Percentiles rank a stretch among this genome's conserved stretches.
Conservation (phyloP, 495 filamentous ascomycete species). For the Pyrenula massariospora region DNA sequence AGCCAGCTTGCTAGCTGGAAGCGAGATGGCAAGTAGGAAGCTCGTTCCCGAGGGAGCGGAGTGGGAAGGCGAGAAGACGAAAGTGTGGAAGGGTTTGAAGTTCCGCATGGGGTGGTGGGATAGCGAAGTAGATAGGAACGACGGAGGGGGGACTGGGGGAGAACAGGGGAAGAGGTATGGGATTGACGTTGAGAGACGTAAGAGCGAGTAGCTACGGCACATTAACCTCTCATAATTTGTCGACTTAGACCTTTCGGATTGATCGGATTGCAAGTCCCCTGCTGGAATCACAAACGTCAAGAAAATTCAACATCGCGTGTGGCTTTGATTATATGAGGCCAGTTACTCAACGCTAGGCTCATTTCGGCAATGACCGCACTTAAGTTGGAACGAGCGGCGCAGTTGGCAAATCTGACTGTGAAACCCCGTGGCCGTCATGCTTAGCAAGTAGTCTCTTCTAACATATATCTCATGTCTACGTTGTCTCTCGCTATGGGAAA, state of each 20-base stretch:
- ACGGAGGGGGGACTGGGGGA: no score
- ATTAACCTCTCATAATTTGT: background rate
- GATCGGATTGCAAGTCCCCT: background rate
- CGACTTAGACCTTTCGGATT: background rate
- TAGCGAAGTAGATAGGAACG: background rate
- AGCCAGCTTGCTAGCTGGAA: slow-evolving; percentile 2
- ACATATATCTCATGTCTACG: background rate
- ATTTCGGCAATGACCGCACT: background rate
- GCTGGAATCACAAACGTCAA: background rate
- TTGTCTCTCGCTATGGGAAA: background rate
- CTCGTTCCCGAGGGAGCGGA: slow-evolving; percentile 1
- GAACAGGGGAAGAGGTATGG: background rate
- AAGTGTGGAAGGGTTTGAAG: background rate
- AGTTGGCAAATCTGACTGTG: background rate
- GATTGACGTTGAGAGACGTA: background rate
- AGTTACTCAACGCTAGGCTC: background rate
- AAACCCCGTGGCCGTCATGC: background rate
- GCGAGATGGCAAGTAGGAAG: slow-evolving; percentile 1
- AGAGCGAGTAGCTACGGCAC: background rate
- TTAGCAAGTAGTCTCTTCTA: background rate
- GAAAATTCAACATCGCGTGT: background rate
- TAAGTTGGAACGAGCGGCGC: background rate
- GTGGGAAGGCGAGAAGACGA: background rate
- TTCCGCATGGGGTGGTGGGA: background rate
- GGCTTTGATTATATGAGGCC: background rate